phyloP scores from a whole-genome alignment of 129 eudicot genomes.

The Tagetes patula region DNA sequence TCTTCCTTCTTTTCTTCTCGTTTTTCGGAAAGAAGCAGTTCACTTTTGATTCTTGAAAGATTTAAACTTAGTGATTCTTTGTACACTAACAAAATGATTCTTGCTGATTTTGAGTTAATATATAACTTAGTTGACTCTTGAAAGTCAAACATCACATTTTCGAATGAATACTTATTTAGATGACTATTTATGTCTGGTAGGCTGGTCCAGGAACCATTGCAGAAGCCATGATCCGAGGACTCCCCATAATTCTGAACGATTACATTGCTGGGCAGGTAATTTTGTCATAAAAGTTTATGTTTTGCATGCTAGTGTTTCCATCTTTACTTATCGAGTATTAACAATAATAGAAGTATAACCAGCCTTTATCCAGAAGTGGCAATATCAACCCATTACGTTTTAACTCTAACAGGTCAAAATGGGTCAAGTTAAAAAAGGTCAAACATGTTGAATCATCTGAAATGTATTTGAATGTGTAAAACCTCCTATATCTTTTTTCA shows the following conservation, averaged over 20 bases:
- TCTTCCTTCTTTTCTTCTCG: constrained; percentile 4
- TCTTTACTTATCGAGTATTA: not conserved
- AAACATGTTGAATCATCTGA: no score
- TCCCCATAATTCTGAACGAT: constrained; percentile 90
- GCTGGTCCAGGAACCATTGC: constrained; percentile 99
- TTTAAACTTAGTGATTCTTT: not conserved
- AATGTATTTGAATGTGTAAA: no score
- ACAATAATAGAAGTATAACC: not conserved
- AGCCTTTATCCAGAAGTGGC: constrained; percentile 1
- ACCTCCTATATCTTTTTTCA: not conserved
- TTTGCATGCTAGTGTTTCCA: not conserved
- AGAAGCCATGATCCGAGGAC: constrained; percentile 98
- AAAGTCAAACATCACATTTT: not conserved
- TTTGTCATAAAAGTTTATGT: not conserved
- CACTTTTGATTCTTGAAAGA: not conserved
- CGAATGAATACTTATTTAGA: not conserved
- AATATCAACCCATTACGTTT: not conserved
- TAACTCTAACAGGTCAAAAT: no score
- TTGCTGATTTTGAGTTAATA: constrained; percentile 7
- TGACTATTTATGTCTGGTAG: constrained; percentile 38
- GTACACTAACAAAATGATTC: constrained; percentile 10
- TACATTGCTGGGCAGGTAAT: constrained; percentile 97
- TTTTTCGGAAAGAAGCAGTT: not conserved
- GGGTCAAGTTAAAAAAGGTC: no score
- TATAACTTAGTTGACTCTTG: not conserved